Base-by-base conservation (phyloP, 192 early-diverging fungal species). In the Rhizophagus clarus region DNA sequence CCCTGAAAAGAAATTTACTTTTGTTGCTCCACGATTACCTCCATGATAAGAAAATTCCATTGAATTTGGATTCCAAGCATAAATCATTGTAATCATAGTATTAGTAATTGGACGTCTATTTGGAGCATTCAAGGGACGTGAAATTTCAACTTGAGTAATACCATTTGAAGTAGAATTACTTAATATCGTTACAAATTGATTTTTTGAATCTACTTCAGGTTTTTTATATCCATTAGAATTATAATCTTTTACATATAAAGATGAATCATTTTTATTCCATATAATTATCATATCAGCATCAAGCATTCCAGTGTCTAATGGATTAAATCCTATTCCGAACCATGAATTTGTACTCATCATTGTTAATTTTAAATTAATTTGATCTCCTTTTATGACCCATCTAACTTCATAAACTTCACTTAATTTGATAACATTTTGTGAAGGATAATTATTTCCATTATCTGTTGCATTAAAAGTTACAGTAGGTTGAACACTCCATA, bases 1-100 rank as follows among this genome's bases (percentile, higher is more conserved):
- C 10, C 64, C 64, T 3, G 78, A 45, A 63, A 60, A 79, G 8
- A 79, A 79, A 14, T 79, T 69, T 47, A 73, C 42, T 8, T 22
- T 22, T 22, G 37, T n/a, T n/a, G 71, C 31, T 24, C 71, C 42
- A n/a, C 71, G 71, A 51, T 73, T 73, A 24, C 37, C 47, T 28
- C 37, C 47, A 73, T 73, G 71, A 49, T 73, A 73, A 49, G 37
- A 22, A 24, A 73, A 9, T 28, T n/a, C n/a, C 12, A 20, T 51
- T 9, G 40, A 17, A 42, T 73, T 24, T 20, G 71, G 37, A 51
- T 51, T 51, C 24, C 26, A 73, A 26, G 71, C 71, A 28, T 28
- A 49, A 73, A 73, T 73, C 15, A 42, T 24, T 73, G 64, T 20
- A 67, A 67, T 6, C 1, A 17, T 6, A 67, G 15, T 31, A 67